Evolutionary conservation across 495 filamentous ascomycete species (phyloP), one percentile per base, ranked within the genome.

Genomic region (Aspergillus haitiensis): DNA sequence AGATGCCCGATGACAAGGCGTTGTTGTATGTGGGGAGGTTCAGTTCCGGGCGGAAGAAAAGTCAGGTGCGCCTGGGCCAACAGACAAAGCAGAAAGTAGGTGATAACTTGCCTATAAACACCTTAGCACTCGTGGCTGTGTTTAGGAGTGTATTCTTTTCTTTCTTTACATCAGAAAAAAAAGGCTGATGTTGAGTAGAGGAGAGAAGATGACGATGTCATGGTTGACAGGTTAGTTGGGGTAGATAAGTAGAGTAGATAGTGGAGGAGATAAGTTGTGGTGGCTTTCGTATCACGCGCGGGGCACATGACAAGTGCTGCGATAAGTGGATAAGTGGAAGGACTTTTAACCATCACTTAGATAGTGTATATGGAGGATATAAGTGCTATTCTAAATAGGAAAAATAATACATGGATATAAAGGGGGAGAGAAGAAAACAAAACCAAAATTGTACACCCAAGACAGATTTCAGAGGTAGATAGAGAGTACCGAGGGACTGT

Each of bases 1-100:
- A 58, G 65, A 58, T 67, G 62, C 65, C 65, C 62, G 62, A 67
- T 60, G 65, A 64, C 59, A 57, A 42, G 59, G 40, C 51, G 59
- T 56, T 31, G 61, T 34, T 60, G 58, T 46, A 58, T 56, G 55
- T 55, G 58, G 58, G 56, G 58, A 55, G 47, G 60, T 56, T 45
- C 52, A 55, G 47, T 62, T 33, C 51, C 58, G 56, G 64, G 64
- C 64, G 61, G 64, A 61, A 63, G 39, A 40, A 37, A 44, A 59
- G 55, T 59, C 54, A 63, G 64, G 55, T 61, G 60, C 55, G 44
- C 56, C 46, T 2, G 36, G 55, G 50, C 49, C 42, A 47, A 47
- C 44, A 47, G 27, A 47, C 44, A 47, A 27, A 58, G 52, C 40
- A 56, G 45, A 58, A 35, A 58, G 32, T 35, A 44, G 55, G 48